Conservation (phyloP, 1,284 basidiomycete species). For the Trametes hirsuta region DNA sequence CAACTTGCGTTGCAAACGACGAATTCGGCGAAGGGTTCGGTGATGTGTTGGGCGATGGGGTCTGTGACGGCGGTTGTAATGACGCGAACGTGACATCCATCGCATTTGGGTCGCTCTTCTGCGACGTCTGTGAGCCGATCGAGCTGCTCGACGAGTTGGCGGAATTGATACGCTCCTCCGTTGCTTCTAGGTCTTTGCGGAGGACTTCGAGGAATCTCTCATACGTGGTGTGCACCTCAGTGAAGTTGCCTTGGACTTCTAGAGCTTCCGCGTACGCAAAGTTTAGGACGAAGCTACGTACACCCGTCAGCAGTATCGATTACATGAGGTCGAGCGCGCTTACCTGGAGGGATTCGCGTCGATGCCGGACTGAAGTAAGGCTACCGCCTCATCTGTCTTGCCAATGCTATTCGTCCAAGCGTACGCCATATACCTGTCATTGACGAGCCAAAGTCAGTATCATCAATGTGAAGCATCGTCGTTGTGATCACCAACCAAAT, state of each 20-base stretch:
- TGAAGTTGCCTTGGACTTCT: conserved; percentile 68
- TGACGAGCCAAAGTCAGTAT: not conserved
- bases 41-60: conserved; percentile 23
- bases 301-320: conserved; percentile 2
- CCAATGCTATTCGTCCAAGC: conserved; percentile 77
- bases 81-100: conserved; percentile 10
- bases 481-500: conserved; percentile 70
- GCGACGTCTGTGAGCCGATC: conserved; percentile 23
- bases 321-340: conserved; percentile 15
- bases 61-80: conserved; percentile 13
- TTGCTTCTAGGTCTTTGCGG: conserved; percentile 71
- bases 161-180: conserved; percentile 57
- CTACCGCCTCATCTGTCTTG: conserved; percentile 80
- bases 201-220: conserved; percentile 75
- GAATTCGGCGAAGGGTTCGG: conserved; percentile 33
- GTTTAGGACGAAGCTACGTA: conserved; percentile 78
- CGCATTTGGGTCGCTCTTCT: conserved; percentile 5
- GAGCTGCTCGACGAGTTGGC: conserved; percentile 43
- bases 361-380: conserved; percentile 84
- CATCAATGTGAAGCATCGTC: not conserved
- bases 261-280: conserved; percentile 89
- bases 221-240: conserved; percentile 71
- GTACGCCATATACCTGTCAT: conserved; percentile 87
- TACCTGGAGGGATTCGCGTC: conserved; percentile 88
- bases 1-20: conserved; percentile 44